Conservation (phyloP, 2,329 filamentous ascomycete species). For the Seiridium cupressi region DNA sequence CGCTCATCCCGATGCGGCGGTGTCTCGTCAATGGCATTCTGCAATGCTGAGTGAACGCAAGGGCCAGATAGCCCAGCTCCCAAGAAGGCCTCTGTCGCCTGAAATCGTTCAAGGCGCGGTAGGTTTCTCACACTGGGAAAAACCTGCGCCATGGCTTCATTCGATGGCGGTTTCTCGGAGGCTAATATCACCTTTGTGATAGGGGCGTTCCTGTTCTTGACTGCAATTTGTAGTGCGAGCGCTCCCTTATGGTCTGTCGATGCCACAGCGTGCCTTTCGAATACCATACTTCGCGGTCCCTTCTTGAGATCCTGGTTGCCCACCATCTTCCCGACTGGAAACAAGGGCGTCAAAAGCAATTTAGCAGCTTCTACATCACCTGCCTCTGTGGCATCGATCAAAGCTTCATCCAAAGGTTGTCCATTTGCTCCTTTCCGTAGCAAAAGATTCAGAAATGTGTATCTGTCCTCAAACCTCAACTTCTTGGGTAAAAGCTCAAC, state of each 20-base stretch:
- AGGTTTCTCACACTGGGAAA: conserved; percentile 48
- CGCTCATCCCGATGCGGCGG: conserved; percentile 46
- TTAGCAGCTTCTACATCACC: conserved; percentile 46
- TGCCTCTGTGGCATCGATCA: conserved; percentile 48
- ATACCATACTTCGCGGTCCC: conserved; percentile 28
- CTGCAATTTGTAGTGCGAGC: conserved; percentile 47
- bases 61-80: conserved; percentile 44
- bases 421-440: conserved; percentile 52
- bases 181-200: conserved; percentile 46
- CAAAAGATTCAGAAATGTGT: conserved; percentile 42
- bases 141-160: conserved; percentile 44
- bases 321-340: conserved; percentile 33
- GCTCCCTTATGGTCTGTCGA: conserved; percentile 52
- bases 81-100: conserved; percentile 50
- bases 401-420: conserved; percentile 42
- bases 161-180: conserved; percentile 38
- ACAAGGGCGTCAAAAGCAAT: conserved; percentile 48
- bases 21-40: conserved; percentile 50
- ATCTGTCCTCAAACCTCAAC: conserved; percentile 41
- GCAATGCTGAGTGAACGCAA: conserved; percentile 46
- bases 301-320: conserved; percentile 23
- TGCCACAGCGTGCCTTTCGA: conserved; percentile 46
- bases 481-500: conserved; percentile 47
- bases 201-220: conserved; percentile 40
- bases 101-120: conserved; percentile 39